Evolutionary conservation across 345 rosid species (phyloP).

Genomic region (Turritis glabra): DNA sequence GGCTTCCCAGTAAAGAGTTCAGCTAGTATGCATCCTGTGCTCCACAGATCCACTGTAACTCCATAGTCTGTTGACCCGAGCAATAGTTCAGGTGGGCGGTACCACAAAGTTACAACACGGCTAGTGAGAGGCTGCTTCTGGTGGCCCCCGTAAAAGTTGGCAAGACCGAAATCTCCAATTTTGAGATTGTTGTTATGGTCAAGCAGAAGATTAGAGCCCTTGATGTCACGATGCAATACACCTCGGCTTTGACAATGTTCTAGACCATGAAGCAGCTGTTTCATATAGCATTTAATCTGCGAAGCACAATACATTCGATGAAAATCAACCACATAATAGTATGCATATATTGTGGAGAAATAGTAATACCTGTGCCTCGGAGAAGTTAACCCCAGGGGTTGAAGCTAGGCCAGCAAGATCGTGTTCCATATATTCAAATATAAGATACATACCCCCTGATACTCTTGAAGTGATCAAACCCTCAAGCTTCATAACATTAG

Average conservation of each 20-base stretch:
- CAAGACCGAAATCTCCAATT: slow-evolving; percentile 69
- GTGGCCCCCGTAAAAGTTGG: slow-evolving; percentile 41
- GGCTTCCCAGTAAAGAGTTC: slow-evolving; percentile 70
- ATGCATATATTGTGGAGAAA: background rate
- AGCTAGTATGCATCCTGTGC: slow-evolving; percentile 67
- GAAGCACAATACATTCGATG: background rate
- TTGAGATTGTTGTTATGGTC: slow-evolving; percentile 59
- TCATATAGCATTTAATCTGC: slow-evolving; percentile 73
- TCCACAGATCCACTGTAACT: slow-evolving; percentile 68
- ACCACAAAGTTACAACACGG: slow-evolving; percentile 76
- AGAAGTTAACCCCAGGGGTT: slow-evolving; percentile 52
- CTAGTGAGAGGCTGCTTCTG: slow-evolving; percentile 66
- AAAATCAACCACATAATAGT: background rate
- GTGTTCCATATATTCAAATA: slow-evolving; percentile 76
- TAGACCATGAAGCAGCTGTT: slow-evolving; percentile 59
- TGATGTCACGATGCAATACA: slow-evolving; percentile 68
- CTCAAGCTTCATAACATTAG: slow-evolving; percentile 76
- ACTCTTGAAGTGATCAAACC: slow-evolving; percentile 66
- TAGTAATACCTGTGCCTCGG: slow-evolving; percentile 57
- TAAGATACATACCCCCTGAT: slow-evolving; percentile 65
- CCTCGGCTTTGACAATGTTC: slow-evolving; percentile 70
- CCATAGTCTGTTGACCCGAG: slow-evolving; percentile 66
- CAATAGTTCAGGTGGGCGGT: slow-evolving; percentile 70
- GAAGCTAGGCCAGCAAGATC: slow-evolving; percentile 68
- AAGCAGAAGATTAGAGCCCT: slow-evolving; percentile 64